Evolutionary conservation across 441 rosid genomes (phyloP).

Genomic region (Croton setiger): DNA sequence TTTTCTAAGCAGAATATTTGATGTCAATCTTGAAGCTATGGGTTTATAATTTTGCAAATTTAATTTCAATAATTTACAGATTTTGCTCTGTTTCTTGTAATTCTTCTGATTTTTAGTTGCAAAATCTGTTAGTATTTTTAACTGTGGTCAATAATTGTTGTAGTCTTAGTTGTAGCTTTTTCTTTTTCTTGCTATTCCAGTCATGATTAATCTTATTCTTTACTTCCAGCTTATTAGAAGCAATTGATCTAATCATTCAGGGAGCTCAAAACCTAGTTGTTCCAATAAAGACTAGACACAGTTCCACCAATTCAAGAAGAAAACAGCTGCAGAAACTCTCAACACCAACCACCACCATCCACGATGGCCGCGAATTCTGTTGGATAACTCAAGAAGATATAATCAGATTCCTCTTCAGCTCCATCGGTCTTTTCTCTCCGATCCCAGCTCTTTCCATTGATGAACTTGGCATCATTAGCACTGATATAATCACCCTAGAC

Average conservation of each 20-base stretch:
- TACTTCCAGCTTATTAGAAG: slow-evolving; percentile 58
- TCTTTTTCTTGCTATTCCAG: slow-evolving; percentile 5
- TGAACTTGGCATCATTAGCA: slow-evolving; percentile 49
- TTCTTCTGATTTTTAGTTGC: no score
- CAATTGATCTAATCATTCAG: slow-evolving; percentile 68
- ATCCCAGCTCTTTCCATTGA: slow-evolving; percentile 61
- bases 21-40: not conserved
- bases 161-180: not conserved
- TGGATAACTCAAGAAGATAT: slow-evolving; percentile 96
- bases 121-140: no score
- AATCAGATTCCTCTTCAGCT: slow-evolving; percentile 71
- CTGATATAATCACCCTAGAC: slow-evolving; percentile 46
- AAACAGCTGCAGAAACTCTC: slow-evolving; percentile 48
- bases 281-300: slow-evolving; percentile 49
- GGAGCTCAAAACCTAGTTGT: slow-evolving; percentile 90
- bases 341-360: slow-evolving; percentile 29
- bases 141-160: not conserved
- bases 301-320: slow-evolving; percentile 37
- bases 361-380: slow-evolving; percentile 64
- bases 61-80: not conserved
- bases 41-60: not conserved
- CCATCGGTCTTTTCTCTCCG: slow-evolving; percentile 73
- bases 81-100: no score
- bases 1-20: not conserved
- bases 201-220: slow-evolving; percentile 1